phyloP scores from a whole-genome alignment of 257 asterid species.

The Verbena officinalis region DNA sequence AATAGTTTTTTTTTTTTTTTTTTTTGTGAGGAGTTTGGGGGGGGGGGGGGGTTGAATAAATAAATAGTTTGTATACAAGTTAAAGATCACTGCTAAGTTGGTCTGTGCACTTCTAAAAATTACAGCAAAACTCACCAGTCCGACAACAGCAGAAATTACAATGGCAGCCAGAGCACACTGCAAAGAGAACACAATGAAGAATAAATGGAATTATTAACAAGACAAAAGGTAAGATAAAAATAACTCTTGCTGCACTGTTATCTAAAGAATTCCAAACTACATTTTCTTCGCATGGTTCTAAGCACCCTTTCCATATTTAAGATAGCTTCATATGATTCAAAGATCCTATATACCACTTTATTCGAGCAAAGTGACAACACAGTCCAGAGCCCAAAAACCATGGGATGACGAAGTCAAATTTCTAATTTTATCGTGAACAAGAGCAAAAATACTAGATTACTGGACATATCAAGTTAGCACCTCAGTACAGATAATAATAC shows the following conservation, averaged over 20 bases:
- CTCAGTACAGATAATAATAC: constrained; percentile 6
- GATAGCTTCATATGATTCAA: constrained; percentile 15
- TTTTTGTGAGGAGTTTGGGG: too few relatives aligned
- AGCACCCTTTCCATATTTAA: constrained; percentile 16
- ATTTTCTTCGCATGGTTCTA: neutral
- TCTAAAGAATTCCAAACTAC: constrained; percentile 22
- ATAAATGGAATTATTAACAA: constrained; percentile 20
- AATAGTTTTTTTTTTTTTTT: too few relatives aligned
- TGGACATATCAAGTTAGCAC: constrained; percentile 20
- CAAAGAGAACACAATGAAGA: constrained; percentile 36
- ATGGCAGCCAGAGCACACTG: constrained; percentile 96
- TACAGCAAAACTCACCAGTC: constrained; percentile 72
- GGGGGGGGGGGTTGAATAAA: too few relatives aligned
- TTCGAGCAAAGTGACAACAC: constrained; percentile 6
- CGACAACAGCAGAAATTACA: constrained; percentile 95
- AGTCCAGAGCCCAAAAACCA: constrained; percentile 9
- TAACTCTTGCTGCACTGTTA: constrained; percentile 18
- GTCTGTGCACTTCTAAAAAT: neutral
- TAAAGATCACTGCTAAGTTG: too few relatives aligned
- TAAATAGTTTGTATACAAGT: too few relatives aligned
- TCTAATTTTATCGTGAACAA: constrained; percentile 22
- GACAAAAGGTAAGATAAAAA: constrained; percentile 9
- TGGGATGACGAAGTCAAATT: constrained; percentile 4
- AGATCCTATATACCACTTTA: neutral
- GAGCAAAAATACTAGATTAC: constrained; percentile 9